Conservation (phyloP, 1,139 yeast species). For the Kodamaea suecica region DNA sequence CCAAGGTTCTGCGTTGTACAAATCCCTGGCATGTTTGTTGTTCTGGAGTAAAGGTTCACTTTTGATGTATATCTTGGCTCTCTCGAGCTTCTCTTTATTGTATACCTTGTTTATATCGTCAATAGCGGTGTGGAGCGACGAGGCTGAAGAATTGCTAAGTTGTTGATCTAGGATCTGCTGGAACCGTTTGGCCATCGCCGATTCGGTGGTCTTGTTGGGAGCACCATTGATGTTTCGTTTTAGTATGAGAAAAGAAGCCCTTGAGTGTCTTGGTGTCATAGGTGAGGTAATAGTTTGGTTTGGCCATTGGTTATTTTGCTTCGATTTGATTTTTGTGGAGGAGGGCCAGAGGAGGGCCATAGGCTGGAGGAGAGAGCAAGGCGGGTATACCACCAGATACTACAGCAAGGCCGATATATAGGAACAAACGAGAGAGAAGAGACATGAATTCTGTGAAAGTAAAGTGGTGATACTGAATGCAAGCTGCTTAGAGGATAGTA, state of each 20-base stretch:
- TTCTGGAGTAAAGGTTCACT: slow-evolving; percentile 28
- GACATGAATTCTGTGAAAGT: too few relatives aligned
- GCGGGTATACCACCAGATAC: too few relatives aligned
- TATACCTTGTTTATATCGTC: slow-evolving; percentile 11
- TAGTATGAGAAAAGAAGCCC: too few relatives aligned
- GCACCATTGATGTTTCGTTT: too few relatives aligned
- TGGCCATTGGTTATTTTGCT: too few relatives aligned
- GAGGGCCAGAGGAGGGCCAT: neutral
- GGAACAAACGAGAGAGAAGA: too few relatives aligned
- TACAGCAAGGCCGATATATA: too few relatives aligned
- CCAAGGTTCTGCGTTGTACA: slow-evolving; percentile 63
- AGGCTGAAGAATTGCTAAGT: slow-evolving; percentile 9
- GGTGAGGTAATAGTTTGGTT: too few relatives aligned
- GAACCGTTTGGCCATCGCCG: slow-evolving; percentile 22
- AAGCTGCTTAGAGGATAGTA: too few relatives aligned
- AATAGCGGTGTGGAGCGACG: slow-evolving; percentile 2
- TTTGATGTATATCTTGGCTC: slow-evolving; percentile 15
- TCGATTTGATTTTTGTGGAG: neutral
- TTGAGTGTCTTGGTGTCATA: too few relatives aligned
- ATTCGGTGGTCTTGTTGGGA: neutral
- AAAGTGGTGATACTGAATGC: too few relatives aligned
- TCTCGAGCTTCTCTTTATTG: slow-evolving; percentile 6
- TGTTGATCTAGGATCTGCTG: slow-evolving; percentile 22
- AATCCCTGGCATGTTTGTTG: slow-evolving; percentile 51
- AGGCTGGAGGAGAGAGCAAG: too few relatives aligned